Base-by-base conservation (phyloP, 179 eudicot genomes). In the Monotropa hypopitys region DNA sequence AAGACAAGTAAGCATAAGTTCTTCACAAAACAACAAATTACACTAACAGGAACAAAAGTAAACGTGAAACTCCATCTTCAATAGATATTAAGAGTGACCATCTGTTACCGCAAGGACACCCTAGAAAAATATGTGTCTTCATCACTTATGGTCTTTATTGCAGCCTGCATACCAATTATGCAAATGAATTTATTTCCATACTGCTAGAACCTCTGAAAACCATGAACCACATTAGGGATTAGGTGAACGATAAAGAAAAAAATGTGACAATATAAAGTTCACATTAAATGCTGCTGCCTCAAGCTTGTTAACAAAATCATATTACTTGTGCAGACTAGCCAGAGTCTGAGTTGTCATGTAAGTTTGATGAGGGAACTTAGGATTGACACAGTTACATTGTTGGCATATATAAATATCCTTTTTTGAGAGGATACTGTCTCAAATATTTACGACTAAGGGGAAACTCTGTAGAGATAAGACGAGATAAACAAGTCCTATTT, bases 111-210 rank as follows among this genome's bases (percentile, higher is more conserved):
- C 80, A 96, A 84, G 63, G 98, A 91, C 78, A 96, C 99, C 82
- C 97, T 89, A 26, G 91, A 85, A 80, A 91, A 91, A 80, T 93
- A 93, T 84, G 82, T 91, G 78, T 93, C 98, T 77, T 96, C 99
- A 61, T 96, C 98, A 54, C 92, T 78, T 40, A 96, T 91, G 73
- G 97, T 96, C 90, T 96, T 96, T 83, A 92, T 74, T 20, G 97
- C 89, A 77, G 99, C 98, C 99, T 96, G 91, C 85, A 84, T 61
- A 38, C 46, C 77, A 80, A 43, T 28, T 33, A 73, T 68, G 76
- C n/a, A 59, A 38, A 79, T 70, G 33, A 51, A 26, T 35, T 67
- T 67, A 33, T 30, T 45, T 70, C 63, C 62, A 75, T n/a, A n/a
- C n/a, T n/a, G 77, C 10, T 47, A 33, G 0, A 40, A 53, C 43